A percentile compares a stretch with the other conserved stretches of the same genome.
Evolutionary conservation across 169 alveolate genomes (phyloP).

Genomic region (Cryptosporidium viatorum): DNA sequence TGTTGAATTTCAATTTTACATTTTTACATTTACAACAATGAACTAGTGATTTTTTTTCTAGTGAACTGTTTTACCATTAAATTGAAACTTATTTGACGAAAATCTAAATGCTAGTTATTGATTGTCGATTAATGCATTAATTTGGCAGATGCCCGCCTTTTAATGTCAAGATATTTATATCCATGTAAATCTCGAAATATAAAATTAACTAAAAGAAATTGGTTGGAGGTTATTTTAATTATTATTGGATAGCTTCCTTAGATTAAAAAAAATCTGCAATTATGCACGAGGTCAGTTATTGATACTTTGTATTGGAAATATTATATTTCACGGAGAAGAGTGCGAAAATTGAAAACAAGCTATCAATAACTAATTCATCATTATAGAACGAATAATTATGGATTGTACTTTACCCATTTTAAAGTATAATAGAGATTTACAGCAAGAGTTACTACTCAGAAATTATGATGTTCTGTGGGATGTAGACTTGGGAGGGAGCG

Average conservation of each 20-base stretch:
- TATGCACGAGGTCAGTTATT: neutral
- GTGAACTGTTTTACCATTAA: too few species aligned
- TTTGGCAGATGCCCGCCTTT: constrained; percentile 56
- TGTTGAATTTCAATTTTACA: too few species aligned
- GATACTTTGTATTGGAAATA: neutral
- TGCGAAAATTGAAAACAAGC: neutral
- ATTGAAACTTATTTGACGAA: neutral
- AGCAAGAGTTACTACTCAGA: constrained; percentile 29
- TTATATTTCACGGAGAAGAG: neutral
- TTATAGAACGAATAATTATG: constrained; percentile 4
- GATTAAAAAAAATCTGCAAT: neutral
- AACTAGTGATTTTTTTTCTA: too few species aligned
- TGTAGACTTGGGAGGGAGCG: constrained; percentile 71
- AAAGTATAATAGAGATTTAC: neutral
- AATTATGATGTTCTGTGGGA: constrained; percentile 63
- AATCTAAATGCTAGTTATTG: neutral
- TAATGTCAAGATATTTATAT: constrained; percentile 2
- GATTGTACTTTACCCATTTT: constrained; percentile 35
- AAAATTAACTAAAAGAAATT: neutral
- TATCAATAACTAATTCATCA: neutral
- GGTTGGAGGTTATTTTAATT: neutral
- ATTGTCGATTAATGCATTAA: neutral
- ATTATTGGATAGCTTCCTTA: neutral
- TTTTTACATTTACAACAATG: too few species aligned
- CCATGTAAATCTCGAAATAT: constrained; percentile 51